These are phyloP conservation scores for Eleusine coracana DNA, from an alignment of 176 grass and related monocot species.

Conservation along the genomic window DNA sequence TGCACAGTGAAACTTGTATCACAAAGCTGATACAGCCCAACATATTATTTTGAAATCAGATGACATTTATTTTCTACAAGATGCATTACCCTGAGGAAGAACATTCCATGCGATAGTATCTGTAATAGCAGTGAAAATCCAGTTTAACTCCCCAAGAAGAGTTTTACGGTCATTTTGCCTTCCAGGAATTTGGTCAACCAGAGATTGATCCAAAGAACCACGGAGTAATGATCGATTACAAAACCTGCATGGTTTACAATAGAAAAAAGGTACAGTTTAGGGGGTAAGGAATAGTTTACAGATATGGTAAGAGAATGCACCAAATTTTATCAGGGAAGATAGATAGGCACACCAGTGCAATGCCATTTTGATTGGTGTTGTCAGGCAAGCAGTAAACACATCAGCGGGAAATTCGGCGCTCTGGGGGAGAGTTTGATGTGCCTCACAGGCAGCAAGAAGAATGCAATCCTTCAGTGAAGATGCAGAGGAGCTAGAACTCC, in stretches of 20 bases:
- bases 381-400: conserved; percentile 93
- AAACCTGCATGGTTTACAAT: conserved; percentile 64
- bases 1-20: conserved; percentile 57
- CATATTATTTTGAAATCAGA: conserved; percentile 22
- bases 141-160: conserved; percentile 92
- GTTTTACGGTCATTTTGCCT: conserved; percentile 98
- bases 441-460: conserved; percentile 96
- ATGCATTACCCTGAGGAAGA: conserved; percentile 82
- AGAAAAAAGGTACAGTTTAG: not conserved
- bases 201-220: conserved; percentile 65
- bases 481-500: conserved; percentile 58
- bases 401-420: conserved; percentile 95
- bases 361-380: conserved; percentile 99
- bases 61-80: not conserved
- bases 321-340: conserved; percentile 1
- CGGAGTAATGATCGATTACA: conserved; percentile 73
- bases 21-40: conserved; percentile 16
- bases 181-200: conserved; percentile 91
- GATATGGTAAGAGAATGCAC: not conserved
- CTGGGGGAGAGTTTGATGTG: conserved; percentile 94
- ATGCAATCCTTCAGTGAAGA: conserved; percentile 90
- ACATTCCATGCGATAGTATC: conserved; percentile 99
- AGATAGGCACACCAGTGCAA: conserved; percentile 66
- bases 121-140: conserved; percentile 99
- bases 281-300: not conserved